Base-by-base conservation (phyloP, 1,284 basidiomycete species). In the Singerocomus inundabilis region DNA sequence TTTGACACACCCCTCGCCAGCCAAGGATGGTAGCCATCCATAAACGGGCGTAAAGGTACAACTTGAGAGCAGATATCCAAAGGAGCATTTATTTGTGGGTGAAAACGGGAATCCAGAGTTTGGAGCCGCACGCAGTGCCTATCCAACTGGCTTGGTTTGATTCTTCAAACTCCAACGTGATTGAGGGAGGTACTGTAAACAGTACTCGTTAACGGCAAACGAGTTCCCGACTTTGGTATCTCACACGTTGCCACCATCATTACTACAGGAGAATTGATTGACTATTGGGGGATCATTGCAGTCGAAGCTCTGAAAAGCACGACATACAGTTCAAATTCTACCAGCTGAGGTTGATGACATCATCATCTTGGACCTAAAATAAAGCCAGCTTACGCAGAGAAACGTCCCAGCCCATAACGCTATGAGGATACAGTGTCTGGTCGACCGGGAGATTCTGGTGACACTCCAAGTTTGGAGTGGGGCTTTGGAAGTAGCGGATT, bases 201-300 rank as follows among this genome's bases (percentile, higher is more conserved):
- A n/a, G n/a, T n/a, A n/a, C n/a, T n/a, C n/a, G n/a, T n/a, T n/a
- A n/a, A n/a, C n/a, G n/a, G n/a, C n/a, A n/a, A n/a, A n/a, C n/a
- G n/a, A n/a, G n/a, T n/a, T n/a, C n/a, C n/a, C n/a, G n/a, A n/a
- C n/a, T n/a, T n/a, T n/a, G 29, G 11, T 10, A 34, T 18, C 56
- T 26, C 30, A 63, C 53, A 29, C 4, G 57, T 60, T 15, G 58
- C 61, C 8, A 63, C 61, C 54, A 60, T 59, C 3, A 59, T 60
- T 29, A 62, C 58, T 64, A 31, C 25, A 15, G 24, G 15, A 24
- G 10, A 5, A 1, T 10, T 8, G 15, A 36, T 31, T 13, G 6
- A 29, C 42, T 26, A 37, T 3, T 8, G 1, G 25, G 1, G 7
- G 3, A 38, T 24, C 25, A 12, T 18, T 18, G n/a, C n/a, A n/a